phyloP scores from a whole-genome alignment of 192 early-diverging fungal species.

The Powellomyces hirtus region DNA sequence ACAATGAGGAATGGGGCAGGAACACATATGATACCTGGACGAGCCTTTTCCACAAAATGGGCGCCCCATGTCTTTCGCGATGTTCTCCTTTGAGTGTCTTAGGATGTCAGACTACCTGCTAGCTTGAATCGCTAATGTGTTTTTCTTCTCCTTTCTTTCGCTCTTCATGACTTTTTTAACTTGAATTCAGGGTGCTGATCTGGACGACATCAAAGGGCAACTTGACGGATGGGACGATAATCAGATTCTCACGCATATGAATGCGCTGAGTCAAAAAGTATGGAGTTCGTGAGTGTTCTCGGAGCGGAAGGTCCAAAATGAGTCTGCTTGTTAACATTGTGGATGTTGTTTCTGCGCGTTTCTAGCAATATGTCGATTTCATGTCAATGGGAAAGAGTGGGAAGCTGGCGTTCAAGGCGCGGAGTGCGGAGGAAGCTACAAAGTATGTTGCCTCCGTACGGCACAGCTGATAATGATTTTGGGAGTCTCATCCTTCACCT shows the following conservation, averaged over 20 bases:
- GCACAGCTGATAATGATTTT: background rate
- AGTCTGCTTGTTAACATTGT: no score
- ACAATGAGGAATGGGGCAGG: no score
- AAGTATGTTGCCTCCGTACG: constrained; percentile 3
- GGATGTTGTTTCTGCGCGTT: background rate
- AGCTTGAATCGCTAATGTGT: no score
- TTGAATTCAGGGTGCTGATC: constrained; percentile 10
- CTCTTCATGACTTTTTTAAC: no score
- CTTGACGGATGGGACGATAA: constrained; percentile 15
- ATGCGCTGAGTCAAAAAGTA: constrained; percentile 10
- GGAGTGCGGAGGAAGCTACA: constrained; percentile 36
- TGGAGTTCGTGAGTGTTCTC: background rate
- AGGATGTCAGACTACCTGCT: no score
- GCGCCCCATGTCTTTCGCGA: no score
- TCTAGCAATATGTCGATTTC: constrained; percentile 43
- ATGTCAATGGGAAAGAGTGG: constrained; percentile 28
- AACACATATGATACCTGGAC: no score
- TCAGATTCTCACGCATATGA: constrained; percentile 8
- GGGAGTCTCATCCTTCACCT: background rate
- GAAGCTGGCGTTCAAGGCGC: constrained; percentile 43
- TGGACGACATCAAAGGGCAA: background rate
- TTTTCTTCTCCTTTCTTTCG: no score
- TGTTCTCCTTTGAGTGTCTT: no score
- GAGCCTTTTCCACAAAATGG: no score
- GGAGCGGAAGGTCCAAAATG: background rate